These are phyloP conservation scores for Gremmenia infestans DNA, from an alignment of 2,329 filamentous ascomycete genomes.

Conservation along the genomic window DNA sequence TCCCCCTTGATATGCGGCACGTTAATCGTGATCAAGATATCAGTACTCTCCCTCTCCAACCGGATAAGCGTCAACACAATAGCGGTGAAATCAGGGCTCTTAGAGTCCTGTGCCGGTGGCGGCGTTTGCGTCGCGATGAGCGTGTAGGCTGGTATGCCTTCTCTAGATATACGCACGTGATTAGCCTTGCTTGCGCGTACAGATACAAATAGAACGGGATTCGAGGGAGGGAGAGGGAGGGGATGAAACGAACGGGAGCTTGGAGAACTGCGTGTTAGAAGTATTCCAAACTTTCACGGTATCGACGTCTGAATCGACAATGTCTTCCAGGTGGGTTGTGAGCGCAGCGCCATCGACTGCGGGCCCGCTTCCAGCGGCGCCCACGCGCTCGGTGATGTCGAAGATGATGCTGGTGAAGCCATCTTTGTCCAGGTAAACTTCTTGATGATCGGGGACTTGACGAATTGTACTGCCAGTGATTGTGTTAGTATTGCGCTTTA, in stretches of 20 bases:
- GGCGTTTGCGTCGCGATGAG: slow-evolving; percentile 63
- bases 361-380: slow-evolving; percentile 45
- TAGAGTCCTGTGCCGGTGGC: slow-evolving; percentile 29
- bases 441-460: slow-evolving; percentile 81
- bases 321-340: slow-evolving; percentile 63
- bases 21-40: slow-evolving; percentile 82
- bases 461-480: slow-evolving; percentile 55
- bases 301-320: slow-evolving; percentile 60
- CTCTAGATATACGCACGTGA: slow-evolving; percentile 30
- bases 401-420: slow-evolving; percentile 85
- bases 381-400: slow-evolving; percentile 82
- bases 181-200: background rate
- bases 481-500: slow-evolving; percentile 10
- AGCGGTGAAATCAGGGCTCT: slow-evolving; percentile 56
- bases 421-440: slow-evolving; percentile 80
- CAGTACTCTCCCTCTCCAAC: slow-evolving; percentile 68
- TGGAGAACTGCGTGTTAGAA: slow-evolving; percentile 53
- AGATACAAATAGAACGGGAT: slow-evolving; percentile 6
- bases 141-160: slow-evolving; percentile 58
- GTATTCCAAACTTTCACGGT: slow-evolving; percentile 63
- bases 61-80: slow-evolving; percentile 75
- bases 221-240: background rate
- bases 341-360: slow-evolving; percentile 66
- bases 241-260: slow-evolving; percentile 36
- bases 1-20: slow-evolving; percentile 76